These are phyloP conservation scores for Calonectria hongkongensis DNA, from an alignment of 2,329 filamentous ascomycete genomes.

Conservation along the genomic window DNA sequence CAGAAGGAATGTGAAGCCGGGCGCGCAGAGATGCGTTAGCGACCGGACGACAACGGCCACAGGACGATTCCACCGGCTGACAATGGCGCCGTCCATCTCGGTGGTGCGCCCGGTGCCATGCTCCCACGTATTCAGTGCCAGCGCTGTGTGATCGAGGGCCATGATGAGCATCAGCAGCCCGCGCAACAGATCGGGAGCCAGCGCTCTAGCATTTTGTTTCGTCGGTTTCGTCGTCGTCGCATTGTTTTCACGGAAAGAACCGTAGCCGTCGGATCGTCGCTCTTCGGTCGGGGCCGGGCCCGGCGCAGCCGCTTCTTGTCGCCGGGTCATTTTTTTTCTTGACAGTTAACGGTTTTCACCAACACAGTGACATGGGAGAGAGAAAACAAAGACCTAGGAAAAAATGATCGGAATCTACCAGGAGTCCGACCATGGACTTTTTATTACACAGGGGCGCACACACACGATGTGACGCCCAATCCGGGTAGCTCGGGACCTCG, in stretches of 20 bases:
- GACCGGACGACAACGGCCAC: slow-evolving; percentile 63
- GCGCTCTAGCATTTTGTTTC: slow-evolving; percentile 55
- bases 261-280: slow-evolving; percentile 39
- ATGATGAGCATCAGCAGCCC: slow-evolving; percentile 67
- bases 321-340: slow-evolving; percentile 10
- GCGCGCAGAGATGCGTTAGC: slow-evolving; percentile 66
- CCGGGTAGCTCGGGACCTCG: slow-evolving; percentile 19
- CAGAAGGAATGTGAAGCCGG: slow-evolving; percentile 67
- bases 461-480: not conserved
- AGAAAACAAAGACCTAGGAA: not conserved
- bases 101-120: slow-evolving; percentile 62
- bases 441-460: not conserved
- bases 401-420: not conserved
- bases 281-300: slow-evolving; percentile 2
- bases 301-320: not conserved
- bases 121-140: slow-evolving; percentile 63
- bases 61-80: slow-evolving; percentile 62
- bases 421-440: not conserved
- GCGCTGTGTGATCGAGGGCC: slow-evolving; percentile 66
- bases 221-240: slow-evolving; percentile 35
- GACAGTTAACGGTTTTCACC: not conserved
- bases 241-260: slow-evolving; percentile 28
- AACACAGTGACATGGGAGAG: not conserved
- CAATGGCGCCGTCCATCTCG: slow-evolving; percentile 60
- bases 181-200: slow-evolving; percentile 67